These are phyloP conservation scores for Cucurbita pepo DNA, from an alignment of 306 rosid genomes.

Conservation along the genomic window DNA sequence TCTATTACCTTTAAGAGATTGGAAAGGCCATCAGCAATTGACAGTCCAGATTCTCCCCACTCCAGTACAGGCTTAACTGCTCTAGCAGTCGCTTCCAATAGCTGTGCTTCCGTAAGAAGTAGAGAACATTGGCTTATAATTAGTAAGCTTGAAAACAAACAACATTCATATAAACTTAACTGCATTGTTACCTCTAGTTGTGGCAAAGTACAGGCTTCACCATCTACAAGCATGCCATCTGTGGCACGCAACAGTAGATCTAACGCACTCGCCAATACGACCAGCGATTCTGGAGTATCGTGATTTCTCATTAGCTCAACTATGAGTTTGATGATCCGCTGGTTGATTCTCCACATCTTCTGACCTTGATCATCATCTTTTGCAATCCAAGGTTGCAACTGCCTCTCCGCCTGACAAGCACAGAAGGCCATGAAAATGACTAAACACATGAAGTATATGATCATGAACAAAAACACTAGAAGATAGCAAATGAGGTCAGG, in stretches of 20 bases:
- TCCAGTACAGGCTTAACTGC: constrained; percentile 71
- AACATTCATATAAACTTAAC: neutral
- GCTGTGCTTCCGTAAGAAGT: constrained; percentile 23
- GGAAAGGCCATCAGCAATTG: constrained; percentile 90
- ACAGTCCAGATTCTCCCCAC: constrained; percentile 81
- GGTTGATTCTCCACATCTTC: constrained; percentile 94
- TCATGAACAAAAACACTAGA: neutral
- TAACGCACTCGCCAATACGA: constrained; percentile 82
- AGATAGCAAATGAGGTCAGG: neutral
- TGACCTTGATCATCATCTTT: constrained; percentile 88
- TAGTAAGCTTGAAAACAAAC: neutral
- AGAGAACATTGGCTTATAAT: neutral
- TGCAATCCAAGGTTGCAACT: constrained; percentile 96
- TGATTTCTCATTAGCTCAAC: constrained; percentile 95
- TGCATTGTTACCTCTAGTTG: constrained; percentile 64
- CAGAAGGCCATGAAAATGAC: constrained; percentile 20
- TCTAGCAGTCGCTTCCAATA: constrained; percentile 86
- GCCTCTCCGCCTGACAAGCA: constrained; percentile 69
- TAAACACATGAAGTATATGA: neutral
- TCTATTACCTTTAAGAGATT: constrained; percentile 29
- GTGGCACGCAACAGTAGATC: constrained; percentile 93
- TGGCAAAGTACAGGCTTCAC: constrained; percentile 95
- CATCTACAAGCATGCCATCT: constrained; percentile 96
- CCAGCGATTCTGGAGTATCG: constrained; percentile 63
- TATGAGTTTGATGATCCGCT: constrained; percentile 72